phyloP scores from a whole-genome alignment of 2,329 filamentous ascomycete species.

The Trichoderma atroviride region DNA sequence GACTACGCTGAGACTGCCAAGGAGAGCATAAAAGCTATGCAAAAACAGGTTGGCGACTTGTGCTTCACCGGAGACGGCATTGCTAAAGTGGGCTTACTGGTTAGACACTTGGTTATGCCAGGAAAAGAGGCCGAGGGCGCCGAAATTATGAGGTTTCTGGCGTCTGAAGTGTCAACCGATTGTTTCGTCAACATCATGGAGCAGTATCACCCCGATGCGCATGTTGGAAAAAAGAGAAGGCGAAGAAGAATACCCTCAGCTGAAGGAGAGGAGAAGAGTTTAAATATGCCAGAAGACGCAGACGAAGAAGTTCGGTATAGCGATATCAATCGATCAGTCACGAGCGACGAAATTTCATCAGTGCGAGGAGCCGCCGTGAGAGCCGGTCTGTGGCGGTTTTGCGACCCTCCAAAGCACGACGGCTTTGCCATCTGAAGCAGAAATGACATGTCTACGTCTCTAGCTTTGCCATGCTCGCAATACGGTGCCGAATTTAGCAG shows the following conservation, averaged over 20 bases:
- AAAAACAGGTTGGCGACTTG: conserved; percentile 78
- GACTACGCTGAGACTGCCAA: conserved; percentile 72
- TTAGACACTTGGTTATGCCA: conserved; percentile 85
- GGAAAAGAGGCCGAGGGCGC: conserved; percentile 73
- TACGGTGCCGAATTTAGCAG: neutral
- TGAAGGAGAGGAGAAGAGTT: conserved; percentile 33
- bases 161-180: conserved; percentile 70
- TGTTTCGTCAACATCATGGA: conserved; percentile 88
- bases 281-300: conserved; percentile 29
- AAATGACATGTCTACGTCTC: neutral
- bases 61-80: conserved; percentile 82
- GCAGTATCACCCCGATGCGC: conserved; percentile 78
- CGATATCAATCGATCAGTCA: conserved; percentile 72
- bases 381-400: conserved; percentile 78
- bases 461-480: neutral
- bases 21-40: conserved; percentile 80
- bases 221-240: conserved; percentile 71
- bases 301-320: conserved; percentile 62
- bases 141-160: conserved; percentile 76
- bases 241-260: conserved; percentile 27
- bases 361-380: conserved; percentile 69
- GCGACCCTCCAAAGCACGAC: conserved; percentile 61
- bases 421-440: conserved; percentile 52
- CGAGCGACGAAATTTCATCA: conserved; percentile 62
- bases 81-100: conserved; percentile 73